These are phyloP conservation scores for Talinum fruticosum DNA, from an alignment of 148 eudicot species.

Conservation along the genomic window DNA sequence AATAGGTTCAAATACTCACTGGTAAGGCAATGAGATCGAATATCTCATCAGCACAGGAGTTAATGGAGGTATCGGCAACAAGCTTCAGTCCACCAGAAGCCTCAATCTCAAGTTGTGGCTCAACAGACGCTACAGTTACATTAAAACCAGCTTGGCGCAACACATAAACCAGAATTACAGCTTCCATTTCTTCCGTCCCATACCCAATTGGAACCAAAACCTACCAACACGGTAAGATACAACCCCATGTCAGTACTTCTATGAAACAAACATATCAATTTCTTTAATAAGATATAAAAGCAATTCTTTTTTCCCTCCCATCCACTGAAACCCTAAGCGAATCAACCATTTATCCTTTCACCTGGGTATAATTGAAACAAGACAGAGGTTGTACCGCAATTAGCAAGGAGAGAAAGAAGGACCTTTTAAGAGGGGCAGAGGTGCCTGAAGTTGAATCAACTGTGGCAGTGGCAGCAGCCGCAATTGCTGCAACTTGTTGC, in stretches of 20 bases:
- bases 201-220: slow-evolving; percentile 34
- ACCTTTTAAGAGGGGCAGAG: slow-evolving; percentile 26
- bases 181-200: slow-evolving; percentile 97
- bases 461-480: slow-evolving; percentile 10
- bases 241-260: background rate
- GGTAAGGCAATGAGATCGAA: slow-evolving; percentile 91
- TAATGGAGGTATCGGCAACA: slow-evolving; percentile 70
- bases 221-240: background rate
- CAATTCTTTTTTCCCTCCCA: no score
- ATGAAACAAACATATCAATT: background rate
- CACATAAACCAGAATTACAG: slow-evolving; percentile 67
- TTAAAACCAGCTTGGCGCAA: slow-evolving; percentile 82
- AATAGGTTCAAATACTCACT: slow-evolving; percentile 32
- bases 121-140: slow-evolving; percentile 87
- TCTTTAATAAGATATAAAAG: background rate
- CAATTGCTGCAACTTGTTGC: background rate
- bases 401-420: background rate
- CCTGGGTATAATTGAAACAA: background rate
- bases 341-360: background rate
- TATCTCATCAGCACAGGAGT: slow-evolving; percentile 50
- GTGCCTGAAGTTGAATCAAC: slow-evolving; percentile 3
- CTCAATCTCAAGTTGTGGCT: slow-evolving; percentile 72
- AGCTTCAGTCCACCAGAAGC: slow-evolving; percentile 70
- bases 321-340: background rate
- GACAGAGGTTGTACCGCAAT: background rate